Conservation (phyloP, 2,329 filamentous ascomycete species). For the Ophiostoma himal-ulmi region DNA sequence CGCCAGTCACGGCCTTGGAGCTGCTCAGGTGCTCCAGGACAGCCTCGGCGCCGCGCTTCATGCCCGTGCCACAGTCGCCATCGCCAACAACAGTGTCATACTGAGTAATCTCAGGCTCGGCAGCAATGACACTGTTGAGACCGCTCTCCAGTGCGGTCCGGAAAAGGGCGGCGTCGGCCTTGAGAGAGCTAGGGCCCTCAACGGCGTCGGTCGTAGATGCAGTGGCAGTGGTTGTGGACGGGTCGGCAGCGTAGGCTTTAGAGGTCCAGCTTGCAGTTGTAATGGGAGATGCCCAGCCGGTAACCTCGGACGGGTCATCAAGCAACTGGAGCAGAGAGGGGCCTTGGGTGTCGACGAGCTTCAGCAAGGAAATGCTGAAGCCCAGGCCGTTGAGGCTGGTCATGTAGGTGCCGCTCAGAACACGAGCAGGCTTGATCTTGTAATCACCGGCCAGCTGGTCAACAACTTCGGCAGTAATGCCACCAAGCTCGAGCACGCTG, state of each 20-base stretch:
- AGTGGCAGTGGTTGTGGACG: constrained; percentile 47
- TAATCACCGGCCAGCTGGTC: constrained; percentile 54
- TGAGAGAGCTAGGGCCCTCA: constrained; percentile 43
- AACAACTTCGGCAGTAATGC: constrained; percentile 63
- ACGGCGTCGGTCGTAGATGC: constrained; percentile 39
- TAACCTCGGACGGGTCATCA: constrained; percentile 63
- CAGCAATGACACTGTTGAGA: constrained; percentile 56
- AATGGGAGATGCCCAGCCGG: constrained; percentile 63
- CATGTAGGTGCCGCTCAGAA: constrained; percentile 68
- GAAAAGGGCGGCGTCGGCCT: constrained; percentile 47
- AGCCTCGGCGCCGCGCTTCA: constrained; percentile 79
- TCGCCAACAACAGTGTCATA: constrained; percentile 83
- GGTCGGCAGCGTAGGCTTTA: constrained; percentile 34
- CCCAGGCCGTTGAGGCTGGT: constrained; percentile 71
- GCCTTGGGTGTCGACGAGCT: constrained; percentile 52
- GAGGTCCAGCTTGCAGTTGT: constrained; percentile 58
- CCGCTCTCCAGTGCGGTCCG: constrained; percentile 50
- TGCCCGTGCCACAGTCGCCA: constrained; percentile 80
- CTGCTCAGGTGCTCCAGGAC: constrained; percentile 46
- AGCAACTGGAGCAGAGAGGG: constrained; percentile 63
- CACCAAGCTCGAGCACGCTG: constrained; percentile 64
- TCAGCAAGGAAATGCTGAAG: constrained; percentile 67
- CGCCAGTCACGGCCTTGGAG: constrained; percentile 42
- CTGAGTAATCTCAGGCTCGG: constrained; percentile 64
- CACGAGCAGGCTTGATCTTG: constrained; percentile 56